Percentiles rank a stretch among this genome's conserved stretches.
Conservation (phyloP, 345 rosid genomes). For the Hibiscus syriacus region DNA sequence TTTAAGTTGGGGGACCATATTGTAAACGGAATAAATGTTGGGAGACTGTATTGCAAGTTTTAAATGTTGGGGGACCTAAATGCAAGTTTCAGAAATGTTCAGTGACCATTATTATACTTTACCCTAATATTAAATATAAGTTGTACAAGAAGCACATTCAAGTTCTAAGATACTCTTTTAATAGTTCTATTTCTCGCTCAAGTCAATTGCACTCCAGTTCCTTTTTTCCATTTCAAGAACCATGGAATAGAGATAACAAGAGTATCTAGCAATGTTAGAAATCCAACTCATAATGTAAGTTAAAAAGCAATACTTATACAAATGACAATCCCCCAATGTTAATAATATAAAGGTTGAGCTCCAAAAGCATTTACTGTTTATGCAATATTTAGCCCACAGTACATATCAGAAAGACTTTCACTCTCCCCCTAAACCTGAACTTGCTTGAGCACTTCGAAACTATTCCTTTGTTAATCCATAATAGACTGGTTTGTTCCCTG, state of each 20-base stretch:
- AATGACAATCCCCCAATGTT: background rate
- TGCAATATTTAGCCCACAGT: background rate
- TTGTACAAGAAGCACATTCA: too few relatives aligned
- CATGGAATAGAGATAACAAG: background rate
- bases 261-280: background rate
- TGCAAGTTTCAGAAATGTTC: too few relatives aligned
- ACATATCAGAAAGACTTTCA: conserved; percentile 7
- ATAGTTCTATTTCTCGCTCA: background rate
- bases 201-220: background rate
- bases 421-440: conserved; percentile 1
- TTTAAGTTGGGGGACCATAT: too few relatives aligned
- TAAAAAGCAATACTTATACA: background rate
- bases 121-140: too few relatives aligned
- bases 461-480: conserved; percentile 67
- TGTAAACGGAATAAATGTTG: too few relatives aligned
- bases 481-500: conserved; percentile 41
- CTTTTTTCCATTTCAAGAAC: background rate
- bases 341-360: background rate
- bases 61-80: too few relatives aligned
- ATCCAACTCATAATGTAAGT: background rate
- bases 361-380: background rate
- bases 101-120: too few relatives aligned
- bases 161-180: too few relatives aligned
- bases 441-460: conserved; percentile 44
- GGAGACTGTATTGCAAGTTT: too few relatives aligned